Conservation (phyloP, 345 rosid genomes). For the Clausena lansium region DNA sequence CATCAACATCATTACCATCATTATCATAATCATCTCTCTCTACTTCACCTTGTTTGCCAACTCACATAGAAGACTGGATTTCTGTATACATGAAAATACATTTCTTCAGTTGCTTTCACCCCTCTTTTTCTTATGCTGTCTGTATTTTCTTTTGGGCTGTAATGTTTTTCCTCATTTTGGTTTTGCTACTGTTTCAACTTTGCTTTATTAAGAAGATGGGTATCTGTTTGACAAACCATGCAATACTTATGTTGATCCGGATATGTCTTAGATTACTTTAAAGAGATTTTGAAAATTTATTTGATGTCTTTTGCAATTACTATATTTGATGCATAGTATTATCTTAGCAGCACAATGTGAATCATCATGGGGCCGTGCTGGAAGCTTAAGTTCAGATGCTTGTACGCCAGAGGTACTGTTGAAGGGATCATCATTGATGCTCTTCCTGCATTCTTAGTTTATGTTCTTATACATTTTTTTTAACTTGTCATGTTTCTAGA, state of each 20-base stretch:
- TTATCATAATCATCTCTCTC: neutral
- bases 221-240: constrained; percentile 1
- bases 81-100: neutral
- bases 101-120: neutral
- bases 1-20: neutral
- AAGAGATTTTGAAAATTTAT: neutral
- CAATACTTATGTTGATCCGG: neutral
- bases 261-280: neutral
- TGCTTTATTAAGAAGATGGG: neutral
- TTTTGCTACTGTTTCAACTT: neutral
- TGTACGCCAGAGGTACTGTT: constrained; percentile 87
- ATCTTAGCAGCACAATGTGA: constrained; percentile 45
- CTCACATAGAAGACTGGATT: neutral
- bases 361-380: constrained; percentile 52
- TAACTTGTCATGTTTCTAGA: constrained; percentile 29
- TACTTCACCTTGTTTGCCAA: neutral
- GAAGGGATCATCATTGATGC: constrained; percentile 8
- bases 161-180: neutral
- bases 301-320: constrained; percentile 15
- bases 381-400: constrained; percentile 69
- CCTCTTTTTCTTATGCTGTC: neutral
- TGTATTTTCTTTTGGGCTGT: neutral
- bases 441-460: constrained; percentile 19
- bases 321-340: constrained; percentile 27
- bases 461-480: constrained; percentile 10